Base-by-base conservation (phyloP, 768 basidiomycete species). In the Trametes sanguinea region DNA sequence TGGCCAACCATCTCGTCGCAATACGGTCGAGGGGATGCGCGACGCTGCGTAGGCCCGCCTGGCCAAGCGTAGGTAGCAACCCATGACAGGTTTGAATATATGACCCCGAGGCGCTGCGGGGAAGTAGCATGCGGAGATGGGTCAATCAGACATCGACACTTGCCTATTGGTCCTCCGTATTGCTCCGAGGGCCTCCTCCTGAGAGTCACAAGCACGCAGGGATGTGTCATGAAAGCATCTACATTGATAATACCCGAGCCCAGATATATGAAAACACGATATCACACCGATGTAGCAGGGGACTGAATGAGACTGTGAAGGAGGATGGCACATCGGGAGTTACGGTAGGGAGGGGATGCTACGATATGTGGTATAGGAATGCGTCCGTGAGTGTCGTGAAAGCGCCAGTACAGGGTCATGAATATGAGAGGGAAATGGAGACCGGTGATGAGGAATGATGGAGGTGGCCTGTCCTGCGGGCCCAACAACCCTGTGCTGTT, bases 371-470 rank as follows among this genome's bases (percentile, higher is more conserved):
- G 61, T 69, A 63, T 64, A 65, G 58, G 35, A 65, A 66, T 66
- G 69, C 65, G 70, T 69, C 68, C 70, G 68, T 71, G 65, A 47
- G 56, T 68, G 63, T 69, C 69, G 60, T 70, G 63, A 64, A 63
- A 66, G 63, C 70, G 65, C 62, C 54, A 55, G 54, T 60, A 37
- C 54, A 52, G 54, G 52, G 53, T 64, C 57, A 37, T 60, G 47
- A 55, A 59, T 53, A 62, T 55, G 54, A 40, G 57, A 51, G 32
- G 54, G 57, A 56, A 60, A 44, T 51, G 56, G 65, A 56, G 61
- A 58, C 54, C 57, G 45, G 51, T 61, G 35, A 37, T 37, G 35
- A 37, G 6, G 35, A 11, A 37, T 11, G 57, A 56, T 57, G 66
- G 58, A 17, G 55, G 57, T 58, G 71, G 56, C 55, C 62, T 62